Evolutionary conservation across 2,329 filamentous ascomycete species (phyloP), one percentile per base, ranked within the genome.

Genomic region (Calonectria hawksworthii): DNA sequence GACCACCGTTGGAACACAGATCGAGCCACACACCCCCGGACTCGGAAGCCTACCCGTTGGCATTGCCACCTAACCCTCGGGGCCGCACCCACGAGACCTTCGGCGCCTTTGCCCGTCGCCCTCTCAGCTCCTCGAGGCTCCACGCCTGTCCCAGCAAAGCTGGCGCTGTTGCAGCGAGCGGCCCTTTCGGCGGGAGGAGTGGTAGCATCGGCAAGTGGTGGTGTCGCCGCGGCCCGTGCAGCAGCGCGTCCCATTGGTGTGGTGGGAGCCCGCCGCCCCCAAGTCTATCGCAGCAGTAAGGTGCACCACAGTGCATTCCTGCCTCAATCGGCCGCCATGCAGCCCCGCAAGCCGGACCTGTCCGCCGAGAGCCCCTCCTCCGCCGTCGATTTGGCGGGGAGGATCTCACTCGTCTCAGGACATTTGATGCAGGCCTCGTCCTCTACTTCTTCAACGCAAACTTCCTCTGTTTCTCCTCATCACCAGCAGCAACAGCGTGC

Each of bases 351-450:
- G 50, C 77, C 78, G 74, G 77, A 80, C 72, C 75, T 75, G 74
- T 80, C 80, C 80, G 76, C 79, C 74, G 78, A 79, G 76, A 80
- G 80, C 83, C 80, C 82, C 83, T 83, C 82, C 69, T 75, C 79
- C 69, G 76, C 80, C 73, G 79, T 77, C 74, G 66, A 73, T 47
- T 81, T 79, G 79, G 80, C 79, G 75, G 76, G 79, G 70, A 80
- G 82, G 75, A 78, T 83, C 73, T 82, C 80, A 69, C 82, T 82
- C 18, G 75, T 82, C 51, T 80, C 81, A 59, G 78, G 77, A 74
- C 79, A 81, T 69, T 73, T 82, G 64, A 80, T 70, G 59, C 72
- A 70, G 34, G 52, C 78, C 72, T 75, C 77, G 44, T 74, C 74
- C 50, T 73, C 72, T 28, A 56, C 76, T 61, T 68, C 74, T 30